These are phyloP conservation scores for Xylariaceae sp. DNA, from an alignment of 2,329 filamentous ascomycete genomes.

Conservation along the genomic window DNA sequence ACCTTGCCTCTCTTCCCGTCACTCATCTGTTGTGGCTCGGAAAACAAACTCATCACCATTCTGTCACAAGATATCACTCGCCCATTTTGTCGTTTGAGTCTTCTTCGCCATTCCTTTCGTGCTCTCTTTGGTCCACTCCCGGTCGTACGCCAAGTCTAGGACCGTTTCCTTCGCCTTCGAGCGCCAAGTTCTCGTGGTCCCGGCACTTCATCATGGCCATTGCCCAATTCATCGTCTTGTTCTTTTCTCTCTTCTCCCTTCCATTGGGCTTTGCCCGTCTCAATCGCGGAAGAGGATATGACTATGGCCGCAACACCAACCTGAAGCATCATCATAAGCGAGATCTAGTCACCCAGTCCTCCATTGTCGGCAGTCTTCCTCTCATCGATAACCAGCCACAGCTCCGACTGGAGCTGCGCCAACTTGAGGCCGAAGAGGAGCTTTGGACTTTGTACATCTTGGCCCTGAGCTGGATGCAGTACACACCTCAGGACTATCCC, in stretches of 20 bases:
- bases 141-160: too few relatives aligned
- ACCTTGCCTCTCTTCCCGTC: too few relatives aligned
- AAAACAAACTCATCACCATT: too few relatives aligned
- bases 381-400: conserved; percentile 39
- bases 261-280: conserved; percentile 8
- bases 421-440: conserved; percentile 60
- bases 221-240: too few relatives aligned
- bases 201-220: too few relatives aligned
- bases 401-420: conserved; percentile 62
- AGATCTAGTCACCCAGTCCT: conserved; percentile 30
- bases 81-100: too few relatives aligned
- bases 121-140: too few relatives aligned
- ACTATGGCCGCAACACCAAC: conserved; percentile 48
- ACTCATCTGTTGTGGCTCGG: too few relatives aligned
- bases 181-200: too few relatives aligned
- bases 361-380: conserved; percentile 42
- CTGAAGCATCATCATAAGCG: conserved; percentile 39
- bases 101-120: too few relatives aligned
- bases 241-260: conserved; percentile 10
- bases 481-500: conserved; percentile 55
- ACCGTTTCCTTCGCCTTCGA: too few relatives aligned
- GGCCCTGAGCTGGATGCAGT: conserved; percentile 68
- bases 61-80: too few relatives aligned
- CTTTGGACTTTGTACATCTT: conserved; percentile 75
- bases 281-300: conserved; percentile 33